Percentiles rank a stretch among this genome's conserved stretches.
Conservation (phyloP, 805 yeast genomes). For the Pichia membranifaciens region DNA sequence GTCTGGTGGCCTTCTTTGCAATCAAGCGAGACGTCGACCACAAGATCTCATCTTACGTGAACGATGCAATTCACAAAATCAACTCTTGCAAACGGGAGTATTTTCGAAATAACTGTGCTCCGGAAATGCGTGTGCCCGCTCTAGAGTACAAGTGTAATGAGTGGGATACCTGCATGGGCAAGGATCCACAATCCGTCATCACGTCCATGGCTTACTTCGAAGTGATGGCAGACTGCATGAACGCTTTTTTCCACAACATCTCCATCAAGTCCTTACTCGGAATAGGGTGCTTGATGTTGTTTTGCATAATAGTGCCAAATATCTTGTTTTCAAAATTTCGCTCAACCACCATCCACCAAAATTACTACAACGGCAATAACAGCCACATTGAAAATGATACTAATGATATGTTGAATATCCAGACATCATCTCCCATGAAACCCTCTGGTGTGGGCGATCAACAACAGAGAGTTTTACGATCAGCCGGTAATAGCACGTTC, state of each 20-base stretch:
- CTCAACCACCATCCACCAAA: conserved; percentile 22
- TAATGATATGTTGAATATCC: not conserved
- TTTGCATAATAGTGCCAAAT: conserved; percentile 25
- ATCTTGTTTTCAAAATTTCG: conserved; percentile 25
- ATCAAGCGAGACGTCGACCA: conserved; percentile 55
- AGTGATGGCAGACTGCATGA: conserved; percentile 30
- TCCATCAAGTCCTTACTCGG: conserved; percentile 24
- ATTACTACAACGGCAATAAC: conserved; percentile 17
- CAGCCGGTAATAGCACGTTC: not conserved
- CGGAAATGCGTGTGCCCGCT: conserved; percentile 64
- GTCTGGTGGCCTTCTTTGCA: conserved; percentile 21
- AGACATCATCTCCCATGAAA: conserved; percentile 1
- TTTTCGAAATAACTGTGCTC: conserved; percentile 63
- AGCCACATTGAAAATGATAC: not conserved
- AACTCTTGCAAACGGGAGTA: conserved; percentile 66
- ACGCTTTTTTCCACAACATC: conserved; percentile 29
- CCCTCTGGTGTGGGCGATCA: not conserved
- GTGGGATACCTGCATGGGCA: conserved; percentile 80
- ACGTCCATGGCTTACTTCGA: conserved; percentile 31
- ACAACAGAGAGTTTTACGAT: not conserved
- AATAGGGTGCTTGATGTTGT: conserved; percentile 10
- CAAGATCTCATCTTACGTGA: conserved; percentile 58
- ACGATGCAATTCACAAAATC: conserved; percentile 58
- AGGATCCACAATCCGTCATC: conserved; percentile 52
- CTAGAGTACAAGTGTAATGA: conserved; percentile 60